Conservation (phyloP, 2,329 filamentous ascomycete genomes). For the Xylariaceae sp. region DNA sequence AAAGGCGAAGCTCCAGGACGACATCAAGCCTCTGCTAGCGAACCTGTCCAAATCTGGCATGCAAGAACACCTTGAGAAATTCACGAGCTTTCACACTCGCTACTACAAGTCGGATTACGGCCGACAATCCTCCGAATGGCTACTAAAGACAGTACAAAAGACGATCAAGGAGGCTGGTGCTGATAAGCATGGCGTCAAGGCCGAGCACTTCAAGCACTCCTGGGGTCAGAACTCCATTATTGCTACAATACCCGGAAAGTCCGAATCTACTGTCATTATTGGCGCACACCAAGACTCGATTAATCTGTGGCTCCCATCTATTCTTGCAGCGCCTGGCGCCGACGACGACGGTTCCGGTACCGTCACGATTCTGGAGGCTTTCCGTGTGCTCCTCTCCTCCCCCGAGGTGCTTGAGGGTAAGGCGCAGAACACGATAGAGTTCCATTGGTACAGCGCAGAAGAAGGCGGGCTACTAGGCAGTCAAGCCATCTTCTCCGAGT, state of each 20-base stretch:
- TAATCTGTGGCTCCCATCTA: slow-evolving; percentile 80
- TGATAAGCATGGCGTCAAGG: slow-evolving; percentile 58
- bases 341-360: slow-evolving; percentile 92
- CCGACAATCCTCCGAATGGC: slow-evolving; percentile 80
- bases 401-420: slow-evolving; percentile 64
- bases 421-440: slow-evolving; percentile 82
- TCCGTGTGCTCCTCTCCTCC: slow-evolving; percentile 73
- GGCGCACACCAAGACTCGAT: slow-evolving; percentile 94
- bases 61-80: slow-evolving; percentile 68
- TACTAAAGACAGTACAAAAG: slow-evolving; percentile 66
- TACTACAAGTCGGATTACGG: slow-evolving; percentile 78
- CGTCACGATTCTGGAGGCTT: slow-evolving; percentile 88
- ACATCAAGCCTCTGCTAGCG: slow-evolving; percentile 60
- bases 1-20: slow-evolving; percentile 58
- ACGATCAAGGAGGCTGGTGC: slow-evolving; percentile 69
- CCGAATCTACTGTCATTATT: slow-evolving; percentile 77
- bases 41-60: slow-evolving; percentile 71
- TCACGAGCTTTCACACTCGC: slow-evolving; percentile 74
- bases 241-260: slow-evolving; percentile 81
- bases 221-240: slow-evolving; percentile 93
- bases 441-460: slow-evolving; percentile 83
- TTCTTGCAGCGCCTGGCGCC: slow-evolving; percentile 83
- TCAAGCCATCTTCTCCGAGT: slow-evolving; percentile 80
- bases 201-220: slow-evolving; percentile 68
- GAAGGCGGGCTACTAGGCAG: slow-evolving; percentile 64